These are phyloP conservation scores for Malus hybrid DNA, from an alignment of 331 rosid species.

Conservation along the genomic window DNA sequence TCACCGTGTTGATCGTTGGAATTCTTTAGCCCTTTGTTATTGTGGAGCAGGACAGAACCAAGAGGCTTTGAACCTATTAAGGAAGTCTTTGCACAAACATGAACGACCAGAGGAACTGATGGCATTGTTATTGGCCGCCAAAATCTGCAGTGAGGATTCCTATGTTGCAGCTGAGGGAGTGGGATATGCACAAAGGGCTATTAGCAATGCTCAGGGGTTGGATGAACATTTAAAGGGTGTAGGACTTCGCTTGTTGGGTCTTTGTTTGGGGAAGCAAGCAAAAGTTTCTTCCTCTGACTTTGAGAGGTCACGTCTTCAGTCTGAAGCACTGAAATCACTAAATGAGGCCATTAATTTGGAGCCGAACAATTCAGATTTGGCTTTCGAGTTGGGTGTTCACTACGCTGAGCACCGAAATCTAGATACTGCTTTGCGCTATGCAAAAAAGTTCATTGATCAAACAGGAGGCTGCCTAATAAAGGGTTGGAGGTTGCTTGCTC, in stretches of 20 bases:
- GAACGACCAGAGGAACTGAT: slow-evolving; percentile 66
- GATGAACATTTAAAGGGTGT: slow-evolving; percentile 72
- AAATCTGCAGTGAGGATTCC: slow-evolving; percentile 74
- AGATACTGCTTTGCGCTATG: slow-evolving; percentile 58
- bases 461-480: slow-evolving; percentile 79
- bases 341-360: slow-evolving; percentile 60
- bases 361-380: slow-evolving; percentile 58
- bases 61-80: slow-evolving; percentile 59
- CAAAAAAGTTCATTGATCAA: slow-evolving; percentile 63
- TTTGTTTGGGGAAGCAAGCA: slow-evolving; percentile 77
- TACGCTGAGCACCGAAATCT: slow-evolving; percentile 80
- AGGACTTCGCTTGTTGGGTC: slow-evolving; percentile 74
- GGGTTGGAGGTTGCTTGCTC: slow-evolving; percentile 89
- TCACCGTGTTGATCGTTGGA: slow-evolving; percentile 86
- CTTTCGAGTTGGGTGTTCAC: slow-evolving; percentile 73
- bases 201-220: slow-evolving; percentile 34
- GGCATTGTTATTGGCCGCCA: slow-evolving; percentile 75
- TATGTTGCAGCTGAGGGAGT: slow-evolving; percentile 87
- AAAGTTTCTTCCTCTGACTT: slow-evolving; percentile 75
- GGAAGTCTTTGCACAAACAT: slow-evolving; percentile 68
- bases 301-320: slow-evolving; percentile 79
- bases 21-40: slow-evolving; percentile 75
- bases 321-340: slow-evolving; percentile 74
- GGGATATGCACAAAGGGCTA: slow-evolving; percentile 58
- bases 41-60: slow-evolving; percentile 64